Conservation (phyloP, 768 basidiomycete genomes). For the Boletus sp. region DNA sequence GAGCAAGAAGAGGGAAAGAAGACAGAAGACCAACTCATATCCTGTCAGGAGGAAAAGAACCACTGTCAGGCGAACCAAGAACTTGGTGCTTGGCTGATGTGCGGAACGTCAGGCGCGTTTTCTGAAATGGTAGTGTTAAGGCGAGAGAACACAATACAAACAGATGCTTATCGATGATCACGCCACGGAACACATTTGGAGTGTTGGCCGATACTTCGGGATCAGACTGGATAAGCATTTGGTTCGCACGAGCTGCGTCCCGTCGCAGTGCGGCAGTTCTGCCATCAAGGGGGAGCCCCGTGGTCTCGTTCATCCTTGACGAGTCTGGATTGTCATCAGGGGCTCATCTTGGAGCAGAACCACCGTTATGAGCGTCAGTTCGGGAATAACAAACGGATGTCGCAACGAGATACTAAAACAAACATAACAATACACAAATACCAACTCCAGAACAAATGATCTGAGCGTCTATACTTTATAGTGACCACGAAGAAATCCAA, state of each 20-base stretch:
- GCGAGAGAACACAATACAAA: not conserved
- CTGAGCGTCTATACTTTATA: slow-evolving; percentile 18
- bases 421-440: slow-evolving; percentile 25
- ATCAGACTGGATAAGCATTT: slow-evolving; percentile 20
- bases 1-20: not conserved
- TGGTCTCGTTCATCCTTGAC: slow-evolving; percentile 3
- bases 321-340: not conserved
- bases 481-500: not conserved
- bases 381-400: not conserved
- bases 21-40: not conserved
- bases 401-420: slow-evolving; percentile 9
- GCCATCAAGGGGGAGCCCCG: slow-evolving; percentile 19
- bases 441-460: slow-evolving; percentile 12
- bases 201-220: slow-evolving; percentile 15
- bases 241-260: slow-evolving; percentile 7
- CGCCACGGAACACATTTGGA: not conserved
- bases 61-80: not conserved
- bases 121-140: not conserved
- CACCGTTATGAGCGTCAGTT: not conserved
- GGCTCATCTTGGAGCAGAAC: slow-evolving; percentile 2
- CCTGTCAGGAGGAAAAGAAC: not conserved
- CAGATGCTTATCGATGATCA: slow-evolving; percentile 18
- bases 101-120: not conserved
- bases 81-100: not conserved
- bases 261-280: slow-evolving; percentile 10